phyloP scores from a whole-genome alignment of 192 early-diverging fungal genomes.

The Coemansia sp. region DNA sequence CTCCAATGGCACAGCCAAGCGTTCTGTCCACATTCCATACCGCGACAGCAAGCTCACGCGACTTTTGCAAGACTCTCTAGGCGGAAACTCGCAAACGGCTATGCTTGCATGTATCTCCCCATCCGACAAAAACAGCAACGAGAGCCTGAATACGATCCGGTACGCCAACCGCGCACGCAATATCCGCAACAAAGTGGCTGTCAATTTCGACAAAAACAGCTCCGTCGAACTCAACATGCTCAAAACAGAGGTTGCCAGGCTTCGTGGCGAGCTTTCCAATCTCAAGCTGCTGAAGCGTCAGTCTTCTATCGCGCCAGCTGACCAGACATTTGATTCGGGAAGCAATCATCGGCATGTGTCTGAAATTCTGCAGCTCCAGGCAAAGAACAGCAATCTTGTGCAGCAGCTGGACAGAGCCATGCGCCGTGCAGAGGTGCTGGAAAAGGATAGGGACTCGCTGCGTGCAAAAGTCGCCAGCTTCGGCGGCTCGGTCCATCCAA shows the following conservation, averaged over 20 bases:
- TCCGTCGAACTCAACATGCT: conserved; percentile 52
- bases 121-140: conserved; percentile 79
- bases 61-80: conserved; percentile 92
- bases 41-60: conserved; percentile 97
- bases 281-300: conserved; percentile 45
- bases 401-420: conserved; percentile 27
- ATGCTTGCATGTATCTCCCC: conserved; percentile 97
- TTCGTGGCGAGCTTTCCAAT: conserved; percentile 53
- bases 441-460: conserved; percentile 36
- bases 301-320: conserved; percentile 11
- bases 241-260: conserved; percentile 49
- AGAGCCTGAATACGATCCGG: conserved; percentile 94
- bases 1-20: conserved; percentile 25
- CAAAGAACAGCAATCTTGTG: conserved; percentile 23
- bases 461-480: conserved; percentile 17
- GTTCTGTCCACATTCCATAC: conserved; percentile 83
- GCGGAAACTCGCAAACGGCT: conserved; percentile 92
- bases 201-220: conserved; percentile 63
- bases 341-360: not conserved
- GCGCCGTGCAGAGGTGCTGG: conserved; percentile 24
- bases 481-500: conserved; percentile 33
- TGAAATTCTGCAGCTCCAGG: conserved; percentile 16
- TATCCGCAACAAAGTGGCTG: conserved; percentile 88
- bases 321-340: not conserved
- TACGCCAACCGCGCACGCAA: conserved; percentile 97